Conservation (phyloP, 768 basidiomycete genomes). For the Fomitopsis pulvina region DNA sequence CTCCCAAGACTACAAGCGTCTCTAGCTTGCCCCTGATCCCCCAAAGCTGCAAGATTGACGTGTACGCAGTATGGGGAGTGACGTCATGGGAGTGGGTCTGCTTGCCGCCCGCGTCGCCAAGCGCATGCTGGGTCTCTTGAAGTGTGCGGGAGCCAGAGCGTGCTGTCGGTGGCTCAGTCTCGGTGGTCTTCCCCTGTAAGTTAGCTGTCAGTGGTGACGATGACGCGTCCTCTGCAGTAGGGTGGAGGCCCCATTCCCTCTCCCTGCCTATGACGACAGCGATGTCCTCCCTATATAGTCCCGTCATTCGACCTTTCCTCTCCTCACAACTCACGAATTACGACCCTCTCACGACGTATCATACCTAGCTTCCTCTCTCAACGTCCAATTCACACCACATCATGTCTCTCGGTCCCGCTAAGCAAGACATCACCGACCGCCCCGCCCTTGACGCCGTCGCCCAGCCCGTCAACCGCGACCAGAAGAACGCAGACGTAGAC, state of each 20-base stretch:
- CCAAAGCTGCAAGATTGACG: too few species aligned
- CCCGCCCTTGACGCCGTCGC: slow-evolving; percentile 57
- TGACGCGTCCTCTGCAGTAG: background rate
- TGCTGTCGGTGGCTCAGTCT: background rate
- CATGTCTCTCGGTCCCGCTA: slow-evolving; percentile 68
- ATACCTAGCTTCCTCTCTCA: background rate
- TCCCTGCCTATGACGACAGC: background rate
- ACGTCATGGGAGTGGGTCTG: too few species aligned
- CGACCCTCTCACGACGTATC: background rate
- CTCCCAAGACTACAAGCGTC: too few species aligned
- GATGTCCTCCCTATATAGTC: background rate
- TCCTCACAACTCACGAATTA: background rate
- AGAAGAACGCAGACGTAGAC: slow-evolving; percentile 68
- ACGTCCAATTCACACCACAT: slow-evolving; percentile 24
- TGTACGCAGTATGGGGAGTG: too few species aligned
- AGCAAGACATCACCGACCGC: slow-evolving; percentile 52
- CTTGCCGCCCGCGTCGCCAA: too few species aligned
- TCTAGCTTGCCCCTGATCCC: too few species aligned
- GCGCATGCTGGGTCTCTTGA: too few species aligned
- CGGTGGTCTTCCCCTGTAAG: background rate
- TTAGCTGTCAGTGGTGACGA: background rate
- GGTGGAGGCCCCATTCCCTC: background rate
- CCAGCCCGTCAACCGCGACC: slow-evolving; percentile 52
- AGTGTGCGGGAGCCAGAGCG: too few species aligned
- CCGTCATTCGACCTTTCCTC: background rate